Percentiles rank a stretch among this genome's conserved stretches.
Evolutionary conservation across 169 alveolate species (phyloP).

Genomic region (Eimeria praecox): DNA sequence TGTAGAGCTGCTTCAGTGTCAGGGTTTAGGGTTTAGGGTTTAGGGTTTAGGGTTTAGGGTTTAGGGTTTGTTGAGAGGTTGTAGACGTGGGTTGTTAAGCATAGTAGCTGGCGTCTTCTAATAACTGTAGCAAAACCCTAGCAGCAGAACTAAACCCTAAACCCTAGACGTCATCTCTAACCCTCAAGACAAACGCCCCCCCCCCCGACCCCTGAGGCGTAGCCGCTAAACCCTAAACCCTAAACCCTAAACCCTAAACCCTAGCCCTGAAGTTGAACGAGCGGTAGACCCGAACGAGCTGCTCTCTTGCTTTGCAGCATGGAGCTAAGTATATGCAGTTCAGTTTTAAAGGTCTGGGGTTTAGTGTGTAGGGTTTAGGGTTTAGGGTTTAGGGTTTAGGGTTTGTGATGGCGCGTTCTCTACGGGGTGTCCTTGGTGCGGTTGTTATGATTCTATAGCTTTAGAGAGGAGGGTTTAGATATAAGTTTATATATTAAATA

Average conservation of each 20-base stretch:
- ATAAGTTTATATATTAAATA: no score
- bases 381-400: background rate
- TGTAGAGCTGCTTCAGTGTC: no score
- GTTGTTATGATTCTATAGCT: background rate
- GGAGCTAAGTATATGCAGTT: background rate
- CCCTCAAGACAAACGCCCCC: no score
- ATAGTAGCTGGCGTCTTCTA: no score
- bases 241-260: slow-evolving; percentile 6
- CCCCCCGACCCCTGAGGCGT: no score
- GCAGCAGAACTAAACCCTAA: no score
- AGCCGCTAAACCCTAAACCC: background rate
- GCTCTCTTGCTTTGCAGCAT: background rate
- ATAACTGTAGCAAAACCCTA: no score
- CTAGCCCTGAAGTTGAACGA: background rate
- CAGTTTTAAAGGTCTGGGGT: background rate
- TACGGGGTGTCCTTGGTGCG: background rate
- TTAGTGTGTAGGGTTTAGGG: background rate
- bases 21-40: no score
- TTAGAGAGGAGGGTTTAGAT: no score
- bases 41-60: background rate
- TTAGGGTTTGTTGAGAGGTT: background rate
- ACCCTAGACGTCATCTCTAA: no score
- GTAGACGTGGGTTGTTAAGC: no score
- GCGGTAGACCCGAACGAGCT: no score
- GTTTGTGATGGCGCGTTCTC: background rate